Base-by-base conservation (phyloP, 2,329 filamentous ascomycete genomes). In the Aspergillus amoenus region DNA sequence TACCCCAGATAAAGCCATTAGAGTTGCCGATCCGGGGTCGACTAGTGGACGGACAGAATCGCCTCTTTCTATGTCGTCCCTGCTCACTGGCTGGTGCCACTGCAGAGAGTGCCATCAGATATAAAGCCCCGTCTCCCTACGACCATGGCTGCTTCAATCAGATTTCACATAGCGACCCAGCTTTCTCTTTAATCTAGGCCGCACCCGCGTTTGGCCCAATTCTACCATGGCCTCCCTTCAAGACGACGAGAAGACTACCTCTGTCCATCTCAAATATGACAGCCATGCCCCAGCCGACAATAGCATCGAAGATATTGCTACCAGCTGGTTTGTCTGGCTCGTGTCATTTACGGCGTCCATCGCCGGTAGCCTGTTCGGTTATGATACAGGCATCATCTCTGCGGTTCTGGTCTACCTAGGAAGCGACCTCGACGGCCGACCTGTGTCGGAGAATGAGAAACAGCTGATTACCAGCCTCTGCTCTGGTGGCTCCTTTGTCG, bases 401-500 rank as follows among this genome's bases (percentile, higher is more conserved):
- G 79, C 73, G 0, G 78, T 79, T 8, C 68, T 80, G 1, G 73
- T 80, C 15, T 42, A 65, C 34, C 48, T 68, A 15, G 54, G 57
- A 21, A 51, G 58, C 9, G 72, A 76, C 48, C 75, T 82, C 11
- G 73, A 75, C 27, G 70, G 74, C 30, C 68, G 68, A 6, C 62
- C 63, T 2, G 66, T 80, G 3, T 70, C 61, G 22, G 72, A 76
- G 4, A 73, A 70, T 4, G 79, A 83, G 58, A 77, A 80, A 60
- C 80, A 83, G 60, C 69, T 83, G 27, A 76, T 83, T 32, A 83
- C 81, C 1, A 82, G 80, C 0, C 73, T 83, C n/a, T 81, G 77
- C 17, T 80, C 77, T 6, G 80, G 76, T 34, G 81, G 76, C 37
- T 78, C 79, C 1, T 75, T 81, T 46, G 62, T 80, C 9, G 78